These are phyloP conservation scores for Pythium dissotocum DNA, from an alignment of 352 stramenopile genomes.

Conservation along the genomic window DNA sequence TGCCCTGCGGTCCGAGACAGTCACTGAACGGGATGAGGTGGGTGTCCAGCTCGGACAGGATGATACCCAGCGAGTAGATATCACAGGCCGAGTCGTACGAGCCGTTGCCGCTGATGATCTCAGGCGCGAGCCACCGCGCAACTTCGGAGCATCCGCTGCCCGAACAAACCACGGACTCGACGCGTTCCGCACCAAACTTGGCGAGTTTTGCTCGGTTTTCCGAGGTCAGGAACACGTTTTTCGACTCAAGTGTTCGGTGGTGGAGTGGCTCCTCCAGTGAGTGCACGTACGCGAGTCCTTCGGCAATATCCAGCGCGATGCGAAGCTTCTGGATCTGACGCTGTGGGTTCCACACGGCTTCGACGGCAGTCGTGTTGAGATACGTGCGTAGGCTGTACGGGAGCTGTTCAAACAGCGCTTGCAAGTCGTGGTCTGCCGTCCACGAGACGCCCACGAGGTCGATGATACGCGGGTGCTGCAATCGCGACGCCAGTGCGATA, in stretches of 20 bases:
- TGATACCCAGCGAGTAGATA: conserved; percentile 26
- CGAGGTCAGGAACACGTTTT: conserved; percentile 29
- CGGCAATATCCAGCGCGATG: conserved; percentile 31
- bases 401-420: conserved; percentile 31
- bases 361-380: conserved; percentile 10
- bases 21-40: conserved; percentile 25
- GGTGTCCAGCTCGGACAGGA: conserved; percentile 27
- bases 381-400: conserved; percentile 27
- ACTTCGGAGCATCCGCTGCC: conserved; percentile 3
- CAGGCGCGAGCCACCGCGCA: conserved; percentile 23
- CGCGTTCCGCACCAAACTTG: conserved; percentile 23
- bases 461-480: conserved; percentile 31
- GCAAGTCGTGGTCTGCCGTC: conserved; percentile 17
- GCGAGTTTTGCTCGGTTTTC: conserved; percentile 28
- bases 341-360: neutral
- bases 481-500: conserved; percentile 25
- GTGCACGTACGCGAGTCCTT: conserved; percentile 36
- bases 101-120: conserved; percentile 14
- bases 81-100: conserved; percentile 12
- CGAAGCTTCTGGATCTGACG: conserved; percentile 29
- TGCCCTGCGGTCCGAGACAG: conserved; percentile 14
- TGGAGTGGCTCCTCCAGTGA: conserved; percentile 22
- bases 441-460: conserved; percentile 28
- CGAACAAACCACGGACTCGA: conserved; percentile 1
- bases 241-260: conserved; percentile 30